Evolutionary conservation across 345 rosid genomes (phyloP).

Genomic region (Citrus medica): DNA sequence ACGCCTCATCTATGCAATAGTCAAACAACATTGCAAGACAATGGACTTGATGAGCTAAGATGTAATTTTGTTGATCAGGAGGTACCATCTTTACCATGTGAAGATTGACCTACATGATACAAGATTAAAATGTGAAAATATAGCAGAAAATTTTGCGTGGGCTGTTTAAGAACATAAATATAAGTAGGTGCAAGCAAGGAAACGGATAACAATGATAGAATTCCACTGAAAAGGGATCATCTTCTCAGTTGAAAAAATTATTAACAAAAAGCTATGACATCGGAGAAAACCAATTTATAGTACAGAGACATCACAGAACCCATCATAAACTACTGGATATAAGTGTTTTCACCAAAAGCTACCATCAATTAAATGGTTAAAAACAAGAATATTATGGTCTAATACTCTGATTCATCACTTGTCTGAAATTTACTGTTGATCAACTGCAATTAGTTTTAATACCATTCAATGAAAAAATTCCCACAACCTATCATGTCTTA

Average conservation of each 20-base stretch:
- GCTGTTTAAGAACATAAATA: not conserved
- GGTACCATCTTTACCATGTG: conserved; percentile 68
- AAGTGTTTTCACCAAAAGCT: not conserved
- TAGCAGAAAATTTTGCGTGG: not conserved
- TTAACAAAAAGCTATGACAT: not conserved
- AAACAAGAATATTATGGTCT: not conserved
- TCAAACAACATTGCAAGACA: conserved; percentile 89
- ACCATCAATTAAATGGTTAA: not conserved
- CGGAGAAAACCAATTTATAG: not conserved
- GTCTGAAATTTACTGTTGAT: not conserved
- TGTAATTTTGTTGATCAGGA: conserved; percentile 50
- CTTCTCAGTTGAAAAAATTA: not conserved
- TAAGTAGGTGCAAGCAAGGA: not conserved
- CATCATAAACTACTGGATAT: not conserved
- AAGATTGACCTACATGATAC: conserved; percentile 63
- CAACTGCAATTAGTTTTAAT: not conserved
- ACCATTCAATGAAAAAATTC: not conserved
- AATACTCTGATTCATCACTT: not conserved
- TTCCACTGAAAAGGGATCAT: not conserved
- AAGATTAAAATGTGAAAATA: conserved; percentile 8
- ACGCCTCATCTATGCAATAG: conserved; percentile 60
- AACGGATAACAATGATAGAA: not conserved
- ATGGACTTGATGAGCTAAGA: conserved; percentile 65
- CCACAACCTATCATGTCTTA: not conserved
- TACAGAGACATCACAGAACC: not conserved